Base-by-base conservation (phyloP, 2,329 filamentous ascomycete genomes). In the Aureobasidium lini region DNA sequence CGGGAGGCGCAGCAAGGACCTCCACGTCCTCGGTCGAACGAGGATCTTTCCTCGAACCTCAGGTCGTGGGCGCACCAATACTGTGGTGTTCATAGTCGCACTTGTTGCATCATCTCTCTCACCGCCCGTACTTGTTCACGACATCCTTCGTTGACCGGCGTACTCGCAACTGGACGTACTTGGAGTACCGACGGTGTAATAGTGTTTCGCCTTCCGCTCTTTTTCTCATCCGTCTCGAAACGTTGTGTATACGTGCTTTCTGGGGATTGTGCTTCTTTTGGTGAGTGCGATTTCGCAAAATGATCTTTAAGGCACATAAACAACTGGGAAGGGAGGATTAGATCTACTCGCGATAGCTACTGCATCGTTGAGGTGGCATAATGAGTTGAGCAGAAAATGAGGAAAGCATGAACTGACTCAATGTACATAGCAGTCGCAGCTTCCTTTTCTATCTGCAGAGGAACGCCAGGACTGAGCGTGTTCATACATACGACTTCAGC, bases 31-130 rank as follows among this genome's bases (percentile, higher is more conserved):
- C 32, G 15, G 13, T 15, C 29, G 11, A 18, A 13, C 39, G 5
- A 16, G 31, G 8, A 34, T 34, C 39, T 54, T 53, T 11, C 49
- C 43, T 23, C 23, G 23, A 39, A 43, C 50, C 11, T 43, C 50
- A 54, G 29, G 36, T 43, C 23, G 37, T 28, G 39, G 50, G 37
- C 37, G 50, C 50, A 54, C 39, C 15, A 54, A 54, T 43, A 54
- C 37, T 54, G 50, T 54, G 34, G 50, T 54, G 50, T 11, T 54
- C 50, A 23, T 13, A n/a, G 37, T 40, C 15, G 15, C 10, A 13
- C 11, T 36, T 15, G 16, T 37, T 40, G 36, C 11, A 36, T 29
- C 23, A 29, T 6, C 36, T 40, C 15, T 48, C n/a, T 13, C 13
- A 13, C 8, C 36, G 16, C 34, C 23, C 36, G 48, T 36, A 40